These are phyloP conservation scores for Dictyostelium capitatum DNA, from an alignment of 78 protist genomes.

Conservation along the genomic window DNA sequence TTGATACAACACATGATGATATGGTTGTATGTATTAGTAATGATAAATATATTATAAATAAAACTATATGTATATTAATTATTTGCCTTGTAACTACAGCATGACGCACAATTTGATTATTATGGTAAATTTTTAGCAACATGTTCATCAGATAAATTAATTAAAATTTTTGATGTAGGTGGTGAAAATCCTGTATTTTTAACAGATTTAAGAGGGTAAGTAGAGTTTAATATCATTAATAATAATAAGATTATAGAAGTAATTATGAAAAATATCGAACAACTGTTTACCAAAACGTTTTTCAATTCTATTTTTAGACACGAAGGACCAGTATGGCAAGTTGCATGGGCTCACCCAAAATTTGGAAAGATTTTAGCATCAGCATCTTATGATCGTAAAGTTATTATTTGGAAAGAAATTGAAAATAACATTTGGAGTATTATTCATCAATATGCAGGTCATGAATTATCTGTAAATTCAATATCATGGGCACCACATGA, in stretches of 20 bases:
- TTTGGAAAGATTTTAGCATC: slow-evolving; percentile 97
- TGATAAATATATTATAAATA: not conserved
- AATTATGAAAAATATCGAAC: too few species aligned
- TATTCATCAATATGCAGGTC: slow-evolving; percentile 85
- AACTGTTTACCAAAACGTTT: too few species aligned
- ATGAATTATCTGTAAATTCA: slow-evolving; percentile 92
- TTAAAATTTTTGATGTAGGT: slow-evolving; percentile 91
- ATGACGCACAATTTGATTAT: slow-evolving; percentile 98
- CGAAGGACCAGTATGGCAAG: slow-evolving; percentile 99
- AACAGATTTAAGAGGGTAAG: slow-evolving; percentile 89
- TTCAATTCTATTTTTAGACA: slow-evolving; percentile 83
- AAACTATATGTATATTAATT: not conserved
- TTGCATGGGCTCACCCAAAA: slow-evolving; percentile 99
- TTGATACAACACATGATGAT: slow-evolving; percentile 91
- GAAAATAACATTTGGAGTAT: slow-evolving; percentile 72
- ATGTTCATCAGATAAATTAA: slow-evolving; percentile 95
- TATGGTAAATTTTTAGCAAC: slow-evolving; percentile 98
- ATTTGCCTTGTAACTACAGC: slow-evolving; percentile 52
- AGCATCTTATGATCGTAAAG: slow-evolving; percentile 96
- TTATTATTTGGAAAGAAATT: slow-evolving; percentile 96
- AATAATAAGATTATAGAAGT: not conserved
- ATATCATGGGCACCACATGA: slow-evolving; percentile 96
- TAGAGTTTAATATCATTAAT: not conserved
- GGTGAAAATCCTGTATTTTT: slow-evolving; percentile 64
- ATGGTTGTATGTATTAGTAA: slow-evolving; percentile 84